Conservation (phyloP, 257 asterid species). For the Nicotiana sylvestris region DNA sequence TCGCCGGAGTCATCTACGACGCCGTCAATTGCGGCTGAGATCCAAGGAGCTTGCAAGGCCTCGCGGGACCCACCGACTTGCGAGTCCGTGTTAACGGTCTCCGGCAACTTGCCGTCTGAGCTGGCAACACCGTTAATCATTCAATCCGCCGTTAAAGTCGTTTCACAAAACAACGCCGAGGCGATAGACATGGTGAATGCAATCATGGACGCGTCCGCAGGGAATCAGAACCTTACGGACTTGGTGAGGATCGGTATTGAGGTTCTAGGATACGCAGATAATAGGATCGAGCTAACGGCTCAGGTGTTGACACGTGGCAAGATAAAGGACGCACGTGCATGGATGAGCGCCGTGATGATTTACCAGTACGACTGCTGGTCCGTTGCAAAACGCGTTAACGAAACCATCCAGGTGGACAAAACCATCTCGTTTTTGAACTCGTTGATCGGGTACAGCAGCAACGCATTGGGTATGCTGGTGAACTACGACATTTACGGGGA, state of each 20-base stretch:
- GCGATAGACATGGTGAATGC: conserved; percentile 25
- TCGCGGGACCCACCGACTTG: conserved; percentile 45
- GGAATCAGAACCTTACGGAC: conserved; percentile 34
- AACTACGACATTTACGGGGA: conserved; percentile 42
- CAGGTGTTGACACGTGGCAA: conserved; percentile 18
- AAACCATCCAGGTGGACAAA: conserved; percentile 28
- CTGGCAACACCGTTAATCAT: conserved; percentile 32
- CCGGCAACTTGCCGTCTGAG: conserved; percentile 24
- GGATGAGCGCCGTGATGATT: conserved; percentile 50
- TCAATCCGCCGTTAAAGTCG: conserved; percentile 34
- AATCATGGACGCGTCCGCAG: conserved; percentile 25
- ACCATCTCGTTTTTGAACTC: conserved; percentile 44
- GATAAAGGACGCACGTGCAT: conserved; percentile 61
- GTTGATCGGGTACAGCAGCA: conserved; percentile 30
- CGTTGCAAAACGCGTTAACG: conserved; percentile 46
- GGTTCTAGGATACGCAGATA: conserved; percentile 28
- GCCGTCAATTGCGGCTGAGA: conserved; percentile 11
- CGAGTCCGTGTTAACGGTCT: conserved; percentile 21
- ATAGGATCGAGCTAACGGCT: conserved; percentile 24
- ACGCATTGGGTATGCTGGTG: conserved; percentile 41
- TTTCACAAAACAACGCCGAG: conserved; percentile 27
- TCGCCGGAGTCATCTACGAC: conserved; percentile 7
- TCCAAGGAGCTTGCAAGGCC: conserved; percentile 48
- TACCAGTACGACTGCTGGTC: conserved; percentile 60
- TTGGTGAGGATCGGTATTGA: conserved; percentile 43